phyloP scores from a whole-genome alignment of 345 rosid genomes.

The Arabidopsis arenosa region DNA sequence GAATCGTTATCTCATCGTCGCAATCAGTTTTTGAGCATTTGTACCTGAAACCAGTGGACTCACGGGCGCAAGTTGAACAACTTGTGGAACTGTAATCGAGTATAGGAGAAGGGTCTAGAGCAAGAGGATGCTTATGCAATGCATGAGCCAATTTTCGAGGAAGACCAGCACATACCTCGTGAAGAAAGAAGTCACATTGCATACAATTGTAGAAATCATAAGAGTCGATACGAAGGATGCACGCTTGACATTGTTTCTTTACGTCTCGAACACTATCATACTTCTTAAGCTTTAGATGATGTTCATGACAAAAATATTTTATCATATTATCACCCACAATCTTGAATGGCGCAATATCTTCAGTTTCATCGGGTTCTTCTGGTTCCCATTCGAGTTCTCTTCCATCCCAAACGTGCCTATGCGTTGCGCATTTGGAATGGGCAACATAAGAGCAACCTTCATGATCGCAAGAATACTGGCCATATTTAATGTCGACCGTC shows the following conservation, averaged over 20 bases:
- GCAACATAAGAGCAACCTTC: neutral
- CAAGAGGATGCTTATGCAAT: slow-evolving; percentile 14
- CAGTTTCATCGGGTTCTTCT: neutral
- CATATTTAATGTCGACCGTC: slow-evolving; percentile 7
- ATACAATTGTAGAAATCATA: slow-evolving; percentile 4
- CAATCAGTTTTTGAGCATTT: neutral
- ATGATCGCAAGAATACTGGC: slow-evolving; percentile 5
- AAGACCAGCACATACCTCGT: slow-evolving; percentile 50
- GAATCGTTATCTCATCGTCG: neutral
- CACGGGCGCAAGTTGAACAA: neutral
- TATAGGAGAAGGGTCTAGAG: neutral
- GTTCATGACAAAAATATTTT: slow-evolving; percentile 15
- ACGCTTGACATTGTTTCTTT: slow-evolving; percentile 6
- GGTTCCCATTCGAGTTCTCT: slow-evolving; percentile 25
- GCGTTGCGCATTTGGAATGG: slow-evolving; percentile 31
- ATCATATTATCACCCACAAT: neutral
- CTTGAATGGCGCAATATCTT: slow-evolving; percentile 16
- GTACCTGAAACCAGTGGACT: neutral
- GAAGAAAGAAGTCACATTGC: slow-evolving; percentile 21
- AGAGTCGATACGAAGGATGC: slow-evolving; percentile 11
- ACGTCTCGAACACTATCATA: slow-evolving; percentile 1
- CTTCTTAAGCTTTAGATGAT: slow-evolving; percentile 17
- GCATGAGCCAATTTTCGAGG: slow-evolving; percentile 47
- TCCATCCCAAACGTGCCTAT: neutral
- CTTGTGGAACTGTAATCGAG: neutral